Evolutionary conservation across 441 rosid genomes (phyloP).

Genomic region (Aleurites moluccanus): DNA sequence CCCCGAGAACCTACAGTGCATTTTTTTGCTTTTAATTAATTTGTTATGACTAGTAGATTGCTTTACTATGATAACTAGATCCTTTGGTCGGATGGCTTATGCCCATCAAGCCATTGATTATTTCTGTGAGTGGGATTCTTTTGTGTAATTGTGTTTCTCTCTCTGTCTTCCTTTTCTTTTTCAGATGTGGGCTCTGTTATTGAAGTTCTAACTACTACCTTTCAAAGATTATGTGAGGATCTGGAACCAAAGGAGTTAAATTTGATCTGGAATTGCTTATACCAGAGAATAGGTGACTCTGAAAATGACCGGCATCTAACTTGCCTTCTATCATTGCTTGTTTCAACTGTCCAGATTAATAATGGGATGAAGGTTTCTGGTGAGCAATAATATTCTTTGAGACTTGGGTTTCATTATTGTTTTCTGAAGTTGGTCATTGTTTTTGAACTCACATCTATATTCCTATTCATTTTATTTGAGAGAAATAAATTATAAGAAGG

Average conservation of each 20-base stretch:
- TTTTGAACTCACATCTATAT: not conserved
- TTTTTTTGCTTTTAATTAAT: not conserved
- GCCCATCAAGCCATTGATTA: not conserved
- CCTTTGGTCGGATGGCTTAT: not conserved
- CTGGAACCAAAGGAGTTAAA: conserved; percentile 53
- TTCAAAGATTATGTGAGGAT: conserved; percentile 64
- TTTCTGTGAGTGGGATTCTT: not conserved
- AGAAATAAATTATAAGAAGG: not conserved
- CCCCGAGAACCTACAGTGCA: not conserved
- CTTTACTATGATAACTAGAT: not conserved
- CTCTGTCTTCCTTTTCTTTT: not conserved
- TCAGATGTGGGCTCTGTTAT: conserved; percentile 61
- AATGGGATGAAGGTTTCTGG: conserved; percentile 55
- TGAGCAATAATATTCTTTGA: conserved; percentile 36
- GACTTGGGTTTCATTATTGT: conserved; percentile 21
- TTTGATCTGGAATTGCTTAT: conserved; percentile 61
- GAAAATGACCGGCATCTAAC: conserved; percentile 45
- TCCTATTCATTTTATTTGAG: not conserved
- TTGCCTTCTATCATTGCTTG: conserved; percentile 55
- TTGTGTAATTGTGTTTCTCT: not conserved
- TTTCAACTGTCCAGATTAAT: conserved; percentile 50
- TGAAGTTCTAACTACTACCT: conserved; percentile 61
- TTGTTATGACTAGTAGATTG: not conserved
- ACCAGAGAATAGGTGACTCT: conserved; percentile 47
- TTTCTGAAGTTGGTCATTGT: conserved; percentile 14